Conservation (phyloP, 768 basidiomycete species). For the Dioszegia aurantiaca region DNA sequence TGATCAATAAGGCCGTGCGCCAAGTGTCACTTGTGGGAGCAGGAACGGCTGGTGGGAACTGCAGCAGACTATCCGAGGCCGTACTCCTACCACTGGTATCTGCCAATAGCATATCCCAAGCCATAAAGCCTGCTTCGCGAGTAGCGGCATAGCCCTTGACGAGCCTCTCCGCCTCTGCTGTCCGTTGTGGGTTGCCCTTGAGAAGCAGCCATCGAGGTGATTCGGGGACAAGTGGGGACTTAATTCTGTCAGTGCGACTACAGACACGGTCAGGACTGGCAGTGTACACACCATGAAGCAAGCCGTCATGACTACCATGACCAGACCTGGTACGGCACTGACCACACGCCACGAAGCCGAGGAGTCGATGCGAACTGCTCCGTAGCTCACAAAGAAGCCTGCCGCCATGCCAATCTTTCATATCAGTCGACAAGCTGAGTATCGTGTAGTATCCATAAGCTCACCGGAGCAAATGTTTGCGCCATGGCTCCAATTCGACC, state of each 20-base stretch:
- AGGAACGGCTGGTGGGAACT: no score
- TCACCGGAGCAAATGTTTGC: slow-evolving; percentile 11
- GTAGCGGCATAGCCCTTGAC: background rate
- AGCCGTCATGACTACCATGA: background rate
- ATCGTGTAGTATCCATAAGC: background rate
- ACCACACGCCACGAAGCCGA: slow-evolving; percentile 15
- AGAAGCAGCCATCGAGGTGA: slow-evolving; percentile 23
- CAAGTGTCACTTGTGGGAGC: no score
- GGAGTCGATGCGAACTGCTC: slow-evolving; percentile 6
- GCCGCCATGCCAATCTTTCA: slow-evolving; percentile 6
- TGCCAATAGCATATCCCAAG: background rate
- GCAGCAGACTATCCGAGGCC: background rate
- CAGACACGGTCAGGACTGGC: no score
- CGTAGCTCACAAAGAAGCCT: slow-evolving; percentile 23
- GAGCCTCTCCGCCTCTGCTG: background rate
- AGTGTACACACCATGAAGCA: no score
- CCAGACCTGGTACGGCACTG: slow-evolving; percentile 10
- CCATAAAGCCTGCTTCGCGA: background rate
- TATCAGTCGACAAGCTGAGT: slow-evolving; percentile 5
- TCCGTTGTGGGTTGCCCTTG: background rate
- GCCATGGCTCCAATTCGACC: slow-evolving; percentile 20
- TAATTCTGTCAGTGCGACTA: background rate
- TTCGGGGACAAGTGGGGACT: slow-evolving; percentile 20
- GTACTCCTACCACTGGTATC: background rate
- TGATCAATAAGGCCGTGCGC: no score